A percentile compares a stretch with the other conserved stretches of the same genome.
These are phyloP conservation scores for Cryphonectria radicalis DNA, from an alignment of 2,329 filamentous ascomycete species.

Conservation along the genomic window DNA sequence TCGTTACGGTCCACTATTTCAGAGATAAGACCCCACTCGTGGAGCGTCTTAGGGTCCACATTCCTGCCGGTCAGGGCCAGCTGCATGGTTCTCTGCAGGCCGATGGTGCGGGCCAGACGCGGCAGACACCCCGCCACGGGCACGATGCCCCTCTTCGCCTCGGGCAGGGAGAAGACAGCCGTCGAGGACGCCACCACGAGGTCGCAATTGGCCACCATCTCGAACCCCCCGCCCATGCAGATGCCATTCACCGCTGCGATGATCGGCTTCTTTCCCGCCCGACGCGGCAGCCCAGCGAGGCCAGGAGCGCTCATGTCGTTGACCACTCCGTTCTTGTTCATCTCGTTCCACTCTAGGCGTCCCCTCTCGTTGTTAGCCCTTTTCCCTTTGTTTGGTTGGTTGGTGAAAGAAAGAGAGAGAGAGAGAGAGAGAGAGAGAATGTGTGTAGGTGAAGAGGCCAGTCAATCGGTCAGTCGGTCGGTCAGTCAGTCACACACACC, in stretches of 20 bases:
- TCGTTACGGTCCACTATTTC: slow-evolving; percentile 51
- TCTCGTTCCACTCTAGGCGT: slow-evolving; percentile 56
- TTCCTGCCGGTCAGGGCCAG: slow-evolving; percentile 70
- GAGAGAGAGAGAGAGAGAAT: background rate
- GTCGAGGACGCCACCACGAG: slow-evolving; percentile 63
- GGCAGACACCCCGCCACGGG: slow-evolving; percentile 73
- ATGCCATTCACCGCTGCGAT: slow-evolving; percentile 77
- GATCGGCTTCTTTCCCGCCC: slow-evolving; percentile 73
- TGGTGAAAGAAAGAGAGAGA: background rate
- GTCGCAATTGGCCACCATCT: slow-evolving; percentile 74
- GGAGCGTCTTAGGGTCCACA: slow-evolving; percentile 62
- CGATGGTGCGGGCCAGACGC: slow-evolving; percentile 67
- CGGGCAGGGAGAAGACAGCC: slow-evolving; percentile 70
- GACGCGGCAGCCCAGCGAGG: slow-evolving; percentile 66
- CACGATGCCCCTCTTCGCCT: slow-evolving; percentile 72
- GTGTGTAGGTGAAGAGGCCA: too few relatives aligned
- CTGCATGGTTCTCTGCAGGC: slow-evolving; percentile 71
- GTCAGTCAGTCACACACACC: slow-evolving; percentile 20
- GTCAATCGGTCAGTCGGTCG: background rate
- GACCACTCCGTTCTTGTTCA: slow-evolving; percentile 42
- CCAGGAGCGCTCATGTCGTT: slow-evolving; percentile 50
- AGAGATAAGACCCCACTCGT: slow-evolving; percentile 71
- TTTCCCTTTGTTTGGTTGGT: background rate
- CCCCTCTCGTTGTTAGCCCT: slow-evolving; percentile 6
- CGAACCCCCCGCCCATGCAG: slow-evolving; percentile 73